A percentile compares a stretch with the other conserved stretches of the same genome.
These are phyloP conservation scores for Vicia sativa DNA, from an alignment of 306 rosid genomes.

Conservation along the genomic window DNA sequence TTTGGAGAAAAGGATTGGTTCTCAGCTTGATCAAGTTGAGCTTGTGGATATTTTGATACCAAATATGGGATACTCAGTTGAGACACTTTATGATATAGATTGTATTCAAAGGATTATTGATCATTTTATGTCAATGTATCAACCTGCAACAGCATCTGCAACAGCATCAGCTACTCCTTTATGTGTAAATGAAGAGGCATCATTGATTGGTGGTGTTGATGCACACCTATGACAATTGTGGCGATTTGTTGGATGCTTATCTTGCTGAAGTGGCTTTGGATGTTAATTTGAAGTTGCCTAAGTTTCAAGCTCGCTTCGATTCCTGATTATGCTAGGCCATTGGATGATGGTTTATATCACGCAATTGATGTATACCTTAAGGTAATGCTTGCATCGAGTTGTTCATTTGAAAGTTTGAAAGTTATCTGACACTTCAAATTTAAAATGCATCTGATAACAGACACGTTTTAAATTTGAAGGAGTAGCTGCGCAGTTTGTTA, in stretches of 20 bases:
- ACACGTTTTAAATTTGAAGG: background rate
- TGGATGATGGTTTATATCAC: slow-evolving; percentile 79
- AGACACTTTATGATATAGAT: slow-evolving; percentile 84
- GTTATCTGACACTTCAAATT: background rate
- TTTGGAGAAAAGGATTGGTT: slow-evolving; percentile 79
- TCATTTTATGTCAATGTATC: slow-evolving; percentile 63
- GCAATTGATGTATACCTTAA: slow-evolving; percentile 85
- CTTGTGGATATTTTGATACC: slow-evolving; percentile 78
- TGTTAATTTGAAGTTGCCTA: slow-evolving; percentile 77
- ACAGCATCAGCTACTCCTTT: slow-evolving; percentile 54
- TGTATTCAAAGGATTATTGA: slow-evolving; percentile 77
- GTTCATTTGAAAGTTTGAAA: background rate
- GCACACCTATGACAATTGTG: slow-evolving; percentile 64
- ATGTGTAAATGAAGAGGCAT: slow-evolving; percentile 56
- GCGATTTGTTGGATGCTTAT: slow-evolving; percentile 77
- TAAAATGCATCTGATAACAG: background rate
- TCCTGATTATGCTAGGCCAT: slow-evolving; percentile 81
- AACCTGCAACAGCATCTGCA: no score
- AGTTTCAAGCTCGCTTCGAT: slow-evolving; percentile 77
- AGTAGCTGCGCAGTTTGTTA: background rate
- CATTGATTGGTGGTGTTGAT: slow-evolving; percentile 49
- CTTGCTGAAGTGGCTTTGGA: slow-evolving; percentile 88
- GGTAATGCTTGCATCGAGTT: slow-evolving; percentile 43
- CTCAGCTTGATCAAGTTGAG: slow-evolving; percentile 71
- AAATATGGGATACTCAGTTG: slow-evolving; percentile 69